These are phyloP conservation scores for Arabidopsis thaliana DNA, from an alignment of 345 rosid species.

Conservation along the genomic window TAIR10.1 NC_003074.8:17014501-17015000, in stretches of 20 bases:
- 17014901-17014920: slow-evolving; percentile 53
- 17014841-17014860: slow-evolving; percentile 53
- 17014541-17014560: slow-evolving; percentile 55
- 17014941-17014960: slow-evolving; percentile 58
- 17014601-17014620: slow-evolving; percentile 61
- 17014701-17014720: slow-evolving; percentile 51
- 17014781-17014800: slow-evolving; percentile 57
- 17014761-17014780: slow-evolving; percentile 55
- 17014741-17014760: slow-evolving; percentile 53
- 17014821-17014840: slow-evolving; percentile 58
- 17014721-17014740: slow-evolving; percentile 46
- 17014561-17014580: slow-evolving; percentile 58
- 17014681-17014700: slow-evolving; percentile 58
- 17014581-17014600: slow-evolving; percentile 63
- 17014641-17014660: slow-evolving; percentile 58
- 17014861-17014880: slow-evolving; percentile 53
- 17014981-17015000: slow-evolving; percentile 53
- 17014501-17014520: slow-evolving; percentile 56
- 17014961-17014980: slow-evolving; percentile 54
- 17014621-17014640: slow-evolving; percentile 57
- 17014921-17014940: slow-evolving; percentile 54
- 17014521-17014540: slow-evolving; percentile 59
- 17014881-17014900: slow-evolving; percentile 57
- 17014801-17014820: slow-evolving; percentile 49
- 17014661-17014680: slow-evolving; percentile 59